Evolutionary conservation across 192 early-diverging fungal genomes (phyloP), one percentile per base, ranked within the genome.

Genomic region (Pilobolus umbonatus): DNA sequence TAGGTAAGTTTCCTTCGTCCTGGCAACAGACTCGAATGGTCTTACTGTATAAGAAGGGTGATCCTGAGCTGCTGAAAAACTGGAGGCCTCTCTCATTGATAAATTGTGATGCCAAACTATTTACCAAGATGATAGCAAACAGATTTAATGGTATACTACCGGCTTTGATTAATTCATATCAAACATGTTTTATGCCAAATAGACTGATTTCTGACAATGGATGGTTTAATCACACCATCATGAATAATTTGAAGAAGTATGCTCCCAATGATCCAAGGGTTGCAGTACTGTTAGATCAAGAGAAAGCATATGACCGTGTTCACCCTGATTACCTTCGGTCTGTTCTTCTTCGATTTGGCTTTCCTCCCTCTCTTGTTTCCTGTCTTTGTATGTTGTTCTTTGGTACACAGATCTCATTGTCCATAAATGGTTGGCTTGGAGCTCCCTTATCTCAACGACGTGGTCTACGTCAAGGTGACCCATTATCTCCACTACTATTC

Each of bases 391-490:
- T 2, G 14, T 26, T 58, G 32, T 59, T 62, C 19, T 58, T 57
- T 38, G 49, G 25, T 10, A 62, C 60, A 4, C 15, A 55, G 0
- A 61, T 68, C 15, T 15, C n/a, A 0, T n/a, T 73, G 0, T 60
- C 53, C 14, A 47, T 74, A 15, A 66, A 74, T 31, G 64, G 67
- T 0, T 24, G 40, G 9, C 2, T 57, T 0, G 19, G 25, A 6
- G 14, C 50, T 3, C 46, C 62, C 9, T 61, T 67, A 40, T 0
- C 15, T 1, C 66, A 68, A 50, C n/a, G 30, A 0, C 14, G 63
- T 21, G 72, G 72, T 0, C 47, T 74, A 1, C 60, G 72, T 3
- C 72, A 74, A 43, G 67, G 72, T 2, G 72, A 74, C 21, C 72
- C 62, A 10, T 46, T 71, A 1, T 61, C 62, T 1, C 69, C 62